A percentile compares a stretch with the other conserved stretches of the same genome.
Evolutionary conservation across 768 basidiomycete genomes (phyloP).

Genomic region (Leccinellum albellum): DNA sequence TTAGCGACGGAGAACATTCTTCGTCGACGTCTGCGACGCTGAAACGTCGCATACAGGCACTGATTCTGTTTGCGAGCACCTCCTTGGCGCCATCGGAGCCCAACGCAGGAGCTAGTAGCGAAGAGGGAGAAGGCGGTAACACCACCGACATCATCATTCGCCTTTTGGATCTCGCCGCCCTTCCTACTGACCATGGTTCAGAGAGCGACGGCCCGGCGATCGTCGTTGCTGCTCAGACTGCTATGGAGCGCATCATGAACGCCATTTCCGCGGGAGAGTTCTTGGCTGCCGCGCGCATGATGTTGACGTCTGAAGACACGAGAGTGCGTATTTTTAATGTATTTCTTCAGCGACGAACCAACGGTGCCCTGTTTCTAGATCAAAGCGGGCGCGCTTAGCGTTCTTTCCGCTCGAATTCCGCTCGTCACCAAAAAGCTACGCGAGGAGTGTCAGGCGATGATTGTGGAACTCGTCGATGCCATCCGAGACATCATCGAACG

Average conservation of each 20-base stretch:
- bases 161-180: constrained; percentile 46
- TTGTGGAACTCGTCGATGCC: constrained; percentile 50
- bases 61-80: constrained; percentile 60
- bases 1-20: constrained; percentile 59
- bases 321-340: constrained; percentile 38
- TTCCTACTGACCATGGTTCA: constrained; percentile 26
- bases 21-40: constrained; percentile 40
- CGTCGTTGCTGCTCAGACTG: constrained; percentile 42
- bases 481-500: constrained; percentile 48
- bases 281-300: constrained; percentile 49
- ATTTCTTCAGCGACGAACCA: background rate
- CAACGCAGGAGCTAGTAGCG: background rate
- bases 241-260: constrained; percentile 51
- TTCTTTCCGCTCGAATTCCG: constrained; percentile 64
- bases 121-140: constrained; percentile 25
- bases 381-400: constrained; percentile 62
- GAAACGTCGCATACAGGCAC: constrained; percentile 62
- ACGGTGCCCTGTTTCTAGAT: constrained; percentile 38
- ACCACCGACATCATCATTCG: constrained; percentile 44
- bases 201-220: constrained; percentile 45
- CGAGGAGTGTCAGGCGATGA: constrained; percentile 41
- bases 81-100: constrained; percentile 40
- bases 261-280: constrained; percentile 74
- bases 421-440: constrained; percentile 57
- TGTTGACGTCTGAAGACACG: constrained; percentile 51